Percentiles rank a stretch among this genome's conserved stretches.
Evolutionary conservation across 1,139 yeast species (phyloP).

Genomic region (Candida freyschussii): DNA sequence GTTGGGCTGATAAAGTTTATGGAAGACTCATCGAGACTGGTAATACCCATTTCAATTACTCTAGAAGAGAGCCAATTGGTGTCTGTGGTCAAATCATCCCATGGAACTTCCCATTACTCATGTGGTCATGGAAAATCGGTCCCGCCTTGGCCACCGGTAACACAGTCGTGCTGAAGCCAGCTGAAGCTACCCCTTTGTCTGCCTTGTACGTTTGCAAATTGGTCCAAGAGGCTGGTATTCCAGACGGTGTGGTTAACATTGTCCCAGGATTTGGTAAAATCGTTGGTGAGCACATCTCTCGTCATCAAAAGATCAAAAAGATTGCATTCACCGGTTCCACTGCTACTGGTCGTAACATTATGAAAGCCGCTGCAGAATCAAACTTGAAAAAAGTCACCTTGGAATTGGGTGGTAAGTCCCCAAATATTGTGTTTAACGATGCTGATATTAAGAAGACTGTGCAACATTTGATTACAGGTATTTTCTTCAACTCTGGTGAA

Average conservation of each 20-base stretch:
- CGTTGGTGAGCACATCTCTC: constrained; percentile 67
- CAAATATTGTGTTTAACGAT: constrained; percentile 73
- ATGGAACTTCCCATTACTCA: constrained; percentile 84
- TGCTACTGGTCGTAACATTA: constrained; percentile 70
- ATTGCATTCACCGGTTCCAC: constrained; percentile 87
- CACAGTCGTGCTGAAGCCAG: constrained; percentile 74
- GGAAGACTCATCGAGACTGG: constrained; percentile 70
- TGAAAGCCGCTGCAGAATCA: constrained; percentile 66
- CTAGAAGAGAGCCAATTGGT: constrained; percentile 65
- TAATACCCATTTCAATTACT: constrained; percentile 54
- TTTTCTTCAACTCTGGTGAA: constrained; percentile 82
- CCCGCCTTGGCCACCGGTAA: constrained; percentile 84
- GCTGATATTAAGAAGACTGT: constrained; percentile 65
- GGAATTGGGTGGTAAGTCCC: constrained; percentile 87
- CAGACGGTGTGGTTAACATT: constrained; percentile 75
- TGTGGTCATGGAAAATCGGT: constrained; percentile 85
- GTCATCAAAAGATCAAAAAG: constrained; percentile 67
- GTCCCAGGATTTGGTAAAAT: constrained; percentile 73
- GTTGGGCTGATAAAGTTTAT: constrained; percentile 73
- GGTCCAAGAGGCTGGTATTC: constrained; percentile 67
- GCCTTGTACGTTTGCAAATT: constrained; percentile 62
- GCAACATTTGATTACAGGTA: constrained; percentile 54
- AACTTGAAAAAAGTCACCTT: constrained; percentile 76
- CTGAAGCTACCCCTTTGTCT: constrained; percentile 80
- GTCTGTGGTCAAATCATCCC: constrained; percentile 83